A percentile compares a stretch with the other conserved stretches of the same genome.
Evolutionary conservation across 1,284 basidiomycete genomes (phyloP).

Genomic region (Fomitopsis betulina): DNA sequence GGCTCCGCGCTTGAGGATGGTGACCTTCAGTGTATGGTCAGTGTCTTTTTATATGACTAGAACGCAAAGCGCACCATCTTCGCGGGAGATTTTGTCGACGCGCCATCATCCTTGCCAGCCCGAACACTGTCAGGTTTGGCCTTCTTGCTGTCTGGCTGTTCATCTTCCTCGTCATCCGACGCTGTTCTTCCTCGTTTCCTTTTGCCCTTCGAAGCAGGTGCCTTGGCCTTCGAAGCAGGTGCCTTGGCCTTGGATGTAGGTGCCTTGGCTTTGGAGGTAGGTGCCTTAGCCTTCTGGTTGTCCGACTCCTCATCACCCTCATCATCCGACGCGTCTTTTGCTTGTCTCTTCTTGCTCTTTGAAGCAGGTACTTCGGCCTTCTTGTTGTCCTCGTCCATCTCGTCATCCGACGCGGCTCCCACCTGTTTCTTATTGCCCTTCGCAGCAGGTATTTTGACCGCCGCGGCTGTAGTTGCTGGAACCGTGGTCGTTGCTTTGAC

Average conservation of each 20-base stretch:
- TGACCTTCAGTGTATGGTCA: conserved; percentile 34
- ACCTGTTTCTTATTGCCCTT: too few relatives aligned
- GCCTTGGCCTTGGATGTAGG: conserved; percentile 14
- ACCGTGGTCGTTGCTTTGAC: too few relatives aligned
- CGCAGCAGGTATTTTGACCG: too few relatives aligned
- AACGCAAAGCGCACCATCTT: conserved; percentile 28
- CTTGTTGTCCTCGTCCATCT: too few relatives aligned
- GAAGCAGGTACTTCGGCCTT: too few relatives aligned
- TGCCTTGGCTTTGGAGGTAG: conserved; percentile 13
- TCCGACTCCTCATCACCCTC: too few relatives aligned
- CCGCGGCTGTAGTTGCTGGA: too few relatives aligned
- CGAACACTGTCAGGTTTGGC: conserved; percentile 25
- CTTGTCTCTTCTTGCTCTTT: too few relatives aligned
- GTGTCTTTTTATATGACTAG: conserved; percentile 6
- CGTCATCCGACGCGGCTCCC: too few relatives aligned
- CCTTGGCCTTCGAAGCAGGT: conserved; percentile 13
- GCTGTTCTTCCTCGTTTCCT: conserved; percentile 18
- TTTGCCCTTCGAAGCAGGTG: conserved; percentile 13
- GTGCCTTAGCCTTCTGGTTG: too few relatives aligned
- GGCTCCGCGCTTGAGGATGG: conserved; percentile 52
- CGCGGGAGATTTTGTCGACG: conserved; percentile 21
- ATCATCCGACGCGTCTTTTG: too few relatives aligned
- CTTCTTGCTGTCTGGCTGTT: conserved; percentile 33
- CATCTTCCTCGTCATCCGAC: conserved; percentile 20
- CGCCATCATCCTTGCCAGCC: conserved; percentile 19